A percentile compares a stretch with the other conserved stretches of the same genome.
Conservation (phyloP, 2,329 filamentous ascomycete species). For the Cyclaneusma minus region DNA sequence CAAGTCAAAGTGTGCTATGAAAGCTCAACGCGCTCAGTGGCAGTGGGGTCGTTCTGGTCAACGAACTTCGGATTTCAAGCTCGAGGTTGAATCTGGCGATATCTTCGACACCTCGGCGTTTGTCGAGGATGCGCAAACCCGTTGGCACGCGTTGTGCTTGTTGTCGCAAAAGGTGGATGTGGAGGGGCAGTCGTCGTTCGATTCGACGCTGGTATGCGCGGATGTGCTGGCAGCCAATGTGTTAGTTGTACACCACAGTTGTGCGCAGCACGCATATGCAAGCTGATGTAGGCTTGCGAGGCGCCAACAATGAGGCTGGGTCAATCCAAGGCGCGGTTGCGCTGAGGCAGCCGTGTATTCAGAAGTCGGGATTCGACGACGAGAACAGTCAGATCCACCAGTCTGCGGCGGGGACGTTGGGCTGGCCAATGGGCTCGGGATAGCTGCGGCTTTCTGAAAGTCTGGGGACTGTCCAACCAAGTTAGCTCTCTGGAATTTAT, state of each 20-base stretch:
- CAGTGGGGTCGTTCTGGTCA: too few relatives aligned
- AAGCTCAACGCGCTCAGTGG: too few relatives aligned
- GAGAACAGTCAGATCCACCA: slow-evolving; percentile 13
- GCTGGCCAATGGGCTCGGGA: slow-evolving; percentile 11
- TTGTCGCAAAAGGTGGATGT: slow-evolving; percentile 14
- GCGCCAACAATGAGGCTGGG: slow-evolving; percentile 21
- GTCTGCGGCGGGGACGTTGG: slow-evolving; percentile 22
- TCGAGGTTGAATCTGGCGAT: too few relatives aligned
- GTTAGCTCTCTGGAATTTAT: slow-evolving; percentile 15
- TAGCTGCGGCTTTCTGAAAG: slow-evolving; percentile 1
- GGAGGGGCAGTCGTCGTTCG: slow-evolving; percentile 17
- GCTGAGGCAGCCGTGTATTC: slow-evolving; percentile 24
- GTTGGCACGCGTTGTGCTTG: slow-evolving; percentile 11
- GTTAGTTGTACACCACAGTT: slow-evolving; percentile 35
- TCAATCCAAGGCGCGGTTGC: slow-evolving; percentile 19
- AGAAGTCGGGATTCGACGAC: slow-evolving; percentile 13
- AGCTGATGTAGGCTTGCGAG: slow-evolving; percentile 33
- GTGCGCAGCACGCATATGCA: slow-evolving; percentile 43
- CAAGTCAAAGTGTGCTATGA: too few relatives aligned
- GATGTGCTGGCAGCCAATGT: slow-evolving; percentile 45
- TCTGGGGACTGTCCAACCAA: slow-evolving; percentile 15
- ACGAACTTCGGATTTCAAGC: too few relatives aligned
- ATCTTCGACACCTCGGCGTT: too few relatives aligned
- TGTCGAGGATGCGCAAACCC: too few relatives aligned
- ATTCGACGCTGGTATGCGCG: slow-evolving; percentile 42